Base-by-base conservation (phyloP, 140 eudicot genomes). In the Anethum foeniculum region DNA sequence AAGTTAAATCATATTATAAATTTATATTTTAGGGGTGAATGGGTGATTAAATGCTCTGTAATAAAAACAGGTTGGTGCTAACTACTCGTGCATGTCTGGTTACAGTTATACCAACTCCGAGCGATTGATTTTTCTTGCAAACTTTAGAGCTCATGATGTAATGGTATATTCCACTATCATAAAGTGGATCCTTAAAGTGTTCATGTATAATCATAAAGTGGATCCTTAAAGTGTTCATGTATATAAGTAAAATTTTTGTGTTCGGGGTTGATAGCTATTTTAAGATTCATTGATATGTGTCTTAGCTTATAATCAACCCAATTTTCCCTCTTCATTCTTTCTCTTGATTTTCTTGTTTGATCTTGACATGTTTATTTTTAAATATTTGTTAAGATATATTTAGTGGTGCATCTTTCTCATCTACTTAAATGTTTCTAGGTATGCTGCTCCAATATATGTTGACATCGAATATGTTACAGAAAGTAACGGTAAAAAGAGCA, bases 391-490 rank as follows among this genome's bases (percentile, higher is more conserved):
- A 48, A 23, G 71, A 28, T 79, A 10, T 30, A 0, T 64, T 19
- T 27, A 23, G 47, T 14, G 51, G 3, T 81, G 48, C 32, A 75
- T 72, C 43, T 23, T 38, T 71, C 6, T 9, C 49, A 23, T 71
- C 46, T 60, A 7, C 54, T 7, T 25, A 4, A 4, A 43, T 2
- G 44, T 41, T 81, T 38, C 19, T 81, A 89, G 97, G 82, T 96
- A 96, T 87, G 83, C 98, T 81, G 99, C 99, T 82, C 99, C 99
- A 38, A 91, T 93, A 79, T 75, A 41, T 76, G 99, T 86, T 56
- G 82, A 87, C 79, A 87, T 96, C 8, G 91, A 88, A 82, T 96
- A 91, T 79, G 48, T 69, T 74, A 85, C 82, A 72, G 92, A 89
- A 79, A 84, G 81, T 80, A 64, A 80, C 71, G 87, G 81, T 87